These are phyloP conservation scores for Chaetomium sp. DNA, from an alignment of 2,329 filamentous ascomycete genomes.

Conservation along the genomic window DNA sequence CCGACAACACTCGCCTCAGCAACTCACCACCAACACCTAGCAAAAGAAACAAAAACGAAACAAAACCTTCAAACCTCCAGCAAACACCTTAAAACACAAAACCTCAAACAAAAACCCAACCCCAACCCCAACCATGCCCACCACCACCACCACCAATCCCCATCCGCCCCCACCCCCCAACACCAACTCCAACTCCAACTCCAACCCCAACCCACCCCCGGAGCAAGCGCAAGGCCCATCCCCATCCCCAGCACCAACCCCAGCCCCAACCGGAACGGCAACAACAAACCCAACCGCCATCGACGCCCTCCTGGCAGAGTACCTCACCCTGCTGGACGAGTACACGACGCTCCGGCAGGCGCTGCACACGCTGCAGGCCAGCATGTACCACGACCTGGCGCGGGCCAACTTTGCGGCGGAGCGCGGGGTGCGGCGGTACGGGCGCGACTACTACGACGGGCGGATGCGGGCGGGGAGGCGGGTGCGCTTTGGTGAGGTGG, in stretches of 20 bases:
- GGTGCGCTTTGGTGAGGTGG: slow-evolving; percentile 38
- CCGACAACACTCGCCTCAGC: slow-evolving; percentile 29
- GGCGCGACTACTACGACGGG: slow-evolving; percentile 70
- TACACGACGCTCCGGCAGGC: slow-evolving; percentile 61
- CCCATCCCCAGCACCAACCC: not conserved
- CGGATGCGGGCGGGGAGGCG: slow-evolving; percentile 66
- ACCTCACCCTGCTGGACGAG: slow-evolving; percentile 66
- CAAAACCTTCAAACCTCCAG: not conserved
- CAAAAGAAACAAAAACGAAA: not conserved
- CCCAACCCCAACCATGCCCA: not conserved
- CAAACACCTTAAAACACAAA: not conserved
- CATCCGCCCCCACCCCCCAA: not conserved
- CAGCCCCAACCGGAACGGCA: not conserved
- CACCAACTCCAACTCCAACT: not conserved
- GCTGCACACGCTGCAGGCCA: slow-evolving; percentile 58
- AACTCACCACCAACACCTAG: not conserved
- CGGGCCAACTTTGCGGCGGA: slow-evolving; percentile 74
- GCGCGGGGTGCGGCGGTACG: slow-evolving; percentile 61
- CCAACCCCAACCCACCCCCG: too few relatives aligned
- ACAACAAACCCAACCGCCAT: slow-evolving; percentile 42
- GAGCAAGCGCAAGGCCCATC: not conserved
- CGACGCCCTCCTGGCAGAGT: slow-evolving; percentile 65
- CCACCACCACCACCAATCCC: not conserved
- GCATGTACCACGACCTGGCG: slow-evolving; percentile 63
- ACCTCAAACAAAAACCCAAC: not conserved